These are phyloP conservation scores for Globisporangium alternatum DNA, from an alignment of 352 stramenopile species.

Conservation along the genomic window DNA sequence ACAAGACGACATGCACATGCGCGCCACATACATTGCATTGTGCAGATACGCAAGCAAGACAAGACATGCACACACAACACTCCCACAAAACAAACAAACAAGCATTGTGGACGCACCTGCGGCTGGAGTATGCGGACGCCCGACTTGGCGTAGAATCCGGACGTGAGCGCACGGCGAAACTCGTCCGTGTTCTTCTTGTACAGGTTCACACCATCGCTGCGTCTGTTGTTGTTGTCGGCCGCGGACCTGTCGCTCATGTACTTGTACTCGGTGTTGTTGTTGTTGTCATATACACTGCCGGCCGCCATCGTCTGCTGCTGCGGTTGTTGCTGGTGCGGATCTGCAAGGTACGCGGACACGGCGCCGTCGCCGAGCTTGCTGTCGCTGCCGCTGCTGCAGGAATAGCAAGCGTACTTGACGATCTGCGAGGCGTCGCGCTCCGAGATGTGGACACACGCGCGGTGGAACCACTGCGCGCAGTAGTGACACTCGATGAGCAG, in stretches of 20 bases:
- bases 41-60: not conserved
- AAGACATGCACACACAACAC: not conserved
- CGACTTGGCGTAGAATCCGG: conserved; percentile 33
- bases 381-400: conserved; percentile 37
- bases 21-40: conserved; percentile 2
- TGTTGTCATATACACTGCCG: conserved; percentile 5
- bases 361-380: conserved; percentile 32
- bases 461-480: conserved; percentile 52
- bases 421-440: conserved; percentile 48
- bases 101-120: conserved; percentile 13
- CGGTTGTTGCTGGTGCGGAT: not conserved
- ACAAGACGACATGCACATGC: not conserved
- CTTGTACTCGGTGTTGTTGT: conserved; percentile 3
- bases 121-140: conserved; percentile 30
- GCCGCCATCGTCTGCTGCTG: not conserved
- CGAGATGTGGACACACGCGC: conserved; percentile 41
- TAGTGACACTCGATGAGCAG: conserved; percentile 54
- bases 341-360: conserved; percentile 20
- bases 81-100: not conserved
- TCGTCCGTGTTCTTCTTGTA: conserved; percentile 40
- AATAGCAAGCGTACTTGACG: conserved; percentile 39
- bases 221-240: not conserved
- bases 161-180: conserved; percentile 40
- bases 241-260: not conserved
- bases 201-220: not conserved